Base-by-base conservation (phyloP, 106 monocot genomes). In the Dioscorea dumetorum region DNA sequence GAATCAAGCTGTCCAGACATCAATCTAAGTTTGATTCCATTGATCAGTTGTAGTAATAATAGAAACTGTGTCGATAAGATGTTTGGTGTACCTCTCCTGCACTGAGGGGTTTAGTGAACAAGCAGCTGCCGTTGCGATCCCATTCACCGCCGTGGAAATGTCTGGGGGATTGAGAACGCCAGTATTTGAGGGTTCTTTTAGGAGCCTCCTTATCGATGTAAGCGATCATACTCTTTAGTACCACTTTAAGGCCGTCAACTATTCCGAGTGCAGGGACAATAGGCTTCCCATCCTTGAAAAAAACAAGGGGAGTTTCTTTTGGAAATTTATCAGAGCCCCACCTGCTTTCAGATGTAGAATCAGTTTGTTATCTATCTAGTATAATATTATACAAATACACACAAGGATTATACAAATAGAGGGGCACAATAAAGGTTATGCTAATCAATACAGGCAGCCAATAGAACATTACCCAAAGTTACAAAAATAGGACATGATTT, bases 311-410 rank as follows among this genome's bases (percentile, higher is more conserved):
- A 23, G 79, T 92, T 57, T 92, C 84, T 67, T 77, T 75, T 33
- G 97, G 91, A 71, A 97, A 97, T 82, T 97, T 97, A 80, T 97
- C 88, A 69, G 68, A 24, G 18, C 89, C 97, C 97, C 97, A 97
- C 97, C 92, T 97, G 73, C 21, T 48, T 34, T 10, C 9, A 20
- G 34, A 59, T 13, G 24, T 12, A 16, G 70, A 63, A 58, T 57
- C 19, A 31, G 61, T 50, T 22, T 57, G 63, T 20, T 19, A 14
- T 8, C 21, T 32, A 65, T 48, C 35, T 17, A 23, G 32, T 64
- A 5, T 50, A 10, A 63, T 20, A 7, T 41, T 51, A 33, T 28
- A 19, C 50, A 18, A 5, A 54, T 2, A 54, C 0, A 8, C 54
- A 54, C 15, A 18, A 18, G 4, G 4, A 54, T 54, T 54, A 54